Evolutionary conservation across 2,329 filamentous ascomycete species (phyloP).

Genomic region (Microdochium trichocladiopsis): DNA sequence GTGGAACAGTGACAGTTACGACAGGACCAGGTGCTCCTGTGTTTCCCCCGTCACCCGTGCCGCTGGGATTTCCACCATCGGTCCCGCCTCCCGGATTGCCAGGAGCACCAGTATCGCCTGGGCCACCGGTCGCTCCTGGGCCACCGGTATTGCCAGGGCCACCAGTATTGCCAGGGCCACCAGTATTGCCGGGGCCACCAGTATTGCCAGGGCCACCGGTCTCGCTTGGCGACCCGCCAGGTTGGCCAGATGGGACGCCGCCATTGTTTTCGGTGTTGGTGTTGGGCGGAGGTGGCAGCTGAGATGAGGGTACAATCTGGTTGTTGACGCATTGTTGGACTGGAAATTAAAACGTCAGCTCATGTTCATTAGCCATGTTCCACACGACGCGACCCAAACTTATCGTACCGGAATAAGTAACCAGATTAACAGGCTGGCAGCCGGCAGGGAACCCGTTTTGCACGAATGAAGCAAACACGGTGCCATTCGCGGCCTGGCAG

Average conservation of each 20-base stretch:
- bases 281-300: background rate
- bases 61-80: background rate
- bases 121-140: background rate
- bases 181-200: background rate
- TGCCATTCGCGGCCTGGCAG: conserved; percentile 5
- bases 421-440: conserved; percentile 6
- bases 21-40: background rate
- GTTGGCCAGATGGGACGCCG: background rate
- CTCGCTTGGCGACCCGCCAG: background rate
- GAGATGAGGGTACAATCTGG: background rate
- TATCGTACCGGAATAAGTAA: conserved; percentile 9
- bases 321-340: background rate
- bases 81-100: background rate
- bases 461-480: conserved; percentile 10
- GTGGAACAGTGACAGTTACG: too few species aligned
- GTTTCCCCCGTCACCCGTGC: background rate
- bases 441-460: conserved; percentile 3
- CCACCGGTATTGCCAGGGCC: background rate
- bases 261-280: background rate
- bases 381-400: too few species aligned
- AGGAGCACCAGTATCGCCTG: background rate
- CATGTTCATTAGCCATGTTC: conserved; percentile 2
- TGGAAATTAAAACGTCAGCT: background rate
- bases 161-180: background rate
- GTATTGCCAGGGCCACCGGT: background rate